A percentile compares a stretch with the other conserved stretches of the same genome.
Evolutionary conservation across 148 eudicot species (phyloP).

Genomic region (Heliamphora exappendiculata): DNA sequence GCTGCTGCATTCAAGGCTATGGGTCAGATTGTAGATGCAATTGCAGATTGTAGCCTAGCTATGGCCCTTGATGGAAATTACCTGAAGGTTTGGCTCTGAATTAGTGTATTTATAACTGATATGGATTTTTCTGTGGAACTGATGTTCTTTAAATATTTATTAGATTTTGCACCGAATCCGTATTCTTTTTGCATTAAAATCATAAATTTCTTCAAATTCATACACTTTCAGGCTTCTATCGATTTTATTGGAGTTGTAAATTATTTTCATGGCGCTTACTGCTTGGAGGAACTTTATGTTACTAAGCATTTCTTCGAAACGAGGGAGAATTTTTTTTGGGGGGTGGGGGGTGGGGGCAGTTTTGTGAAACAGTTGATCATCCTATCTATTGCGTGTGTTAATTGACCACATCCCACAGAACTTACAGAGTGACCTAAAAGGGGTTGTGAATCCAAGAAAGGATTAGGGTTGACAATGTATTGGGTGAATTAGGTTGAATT

Average conservation of each 20-base stretch:
- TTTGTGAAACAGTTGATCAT: neutral
- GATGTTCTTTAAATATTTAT: neutral
- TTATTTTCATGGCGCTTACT: neutral
- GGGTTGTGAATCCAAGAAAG: neutral
- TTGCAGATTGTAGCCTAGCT: constrained; percentile 93
- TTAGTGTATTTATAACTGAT: neutral
- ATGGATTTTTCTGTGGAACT: neutral
- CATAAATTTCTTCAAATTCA: neutral
- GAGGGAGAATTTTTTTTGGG: too few relatives aligned
- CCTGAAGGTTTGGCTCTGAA: constrained; percentile 52
- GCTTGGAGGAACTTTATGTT: neutral
- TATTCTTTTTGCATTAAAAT: neutral
- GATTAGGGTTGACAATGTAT: neutral
- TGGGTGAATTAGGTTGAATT: neutral
- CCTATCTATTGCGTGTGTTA: neutral
- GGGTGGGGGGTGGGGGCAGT: neutral
- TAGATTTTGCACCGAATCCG: neutral
- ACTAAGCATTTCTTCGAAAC: neutral
- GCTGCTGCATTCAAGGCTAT: constrained; percentile 88
- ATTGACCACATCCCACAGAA: neutral
- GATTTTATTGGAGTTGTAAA: neutral
- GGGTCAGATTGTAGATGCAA: constrained; percentile 72
- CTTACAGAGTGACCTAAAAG: neutral
- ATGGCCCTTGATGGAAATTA: constrained; percentile 84
- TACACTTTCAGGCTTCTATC: neutral